Conservation (phyloP, 139 green algal genomes). For the Coelastrella sp. region DNA sequence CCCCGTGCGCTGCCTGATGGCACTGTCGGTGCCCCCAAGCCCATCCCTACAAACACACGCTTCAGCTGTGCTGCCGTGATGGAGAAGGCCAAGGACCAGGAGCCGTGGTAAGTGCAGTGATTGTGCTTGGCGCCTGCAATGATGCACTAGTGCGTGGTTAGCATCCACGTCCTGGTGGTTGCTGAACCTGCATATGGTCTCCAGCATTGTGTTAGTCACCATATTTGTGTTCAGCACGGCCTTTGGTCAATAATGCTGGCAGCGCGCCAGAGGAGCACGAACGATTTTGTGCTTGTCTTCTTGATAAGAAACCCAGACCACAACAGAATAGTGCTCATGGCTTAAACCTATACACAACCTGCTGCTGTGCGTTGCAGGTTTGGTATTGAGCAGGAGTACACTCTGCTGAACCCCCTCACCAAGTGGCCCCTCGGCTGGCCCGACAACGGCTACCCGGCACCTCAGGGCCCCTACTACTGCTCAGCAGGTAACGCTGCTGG, state of each 20-base stretch:
- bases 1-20: conserved; percentile 76
- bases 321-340: neutral
- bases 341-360: neutral
- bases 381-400: conserved; percentile 93
- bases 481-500: conserved; percentile 71
- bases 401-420: conserved; percentile 93
- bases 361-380: conserved; percentile 31
- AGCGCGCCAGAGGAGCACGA: too few relatives aligned
- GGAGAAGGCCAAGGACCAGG: conserved; percentile 75
- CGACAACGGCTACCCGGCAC: conserved; percentile 89
- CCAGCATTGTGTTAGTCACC: too few relatives aligned
- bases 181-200: too few relatives aligned
- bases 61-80: conserved; percentile 75
- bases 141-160: too few relatives aligned
- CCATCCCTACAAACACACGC: conserved; percentile 97
- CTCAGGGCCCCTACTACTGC: conserved; percentile 53
- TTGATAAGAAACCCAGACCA: too few relatives aligned
- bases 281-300: too few relatives aligned
- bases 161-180: too few relatives aligned
- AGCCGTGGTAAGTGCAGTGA: conserved; percentile 89
- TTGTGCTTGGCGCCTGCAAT: too few relatives aligned
- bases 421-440: conserved; percentile 99
- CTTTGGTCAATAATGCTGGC: too few relatives aligned
- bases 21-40: conserved; percentile 69
- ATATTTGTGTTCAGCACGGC: too few relatives aligned